These are phyloP conservation scores for Ganoderma lingzhi DNA, from an alignment of 1,284 basidiomycete genomes.

Conservation along the genomic window DNA sequence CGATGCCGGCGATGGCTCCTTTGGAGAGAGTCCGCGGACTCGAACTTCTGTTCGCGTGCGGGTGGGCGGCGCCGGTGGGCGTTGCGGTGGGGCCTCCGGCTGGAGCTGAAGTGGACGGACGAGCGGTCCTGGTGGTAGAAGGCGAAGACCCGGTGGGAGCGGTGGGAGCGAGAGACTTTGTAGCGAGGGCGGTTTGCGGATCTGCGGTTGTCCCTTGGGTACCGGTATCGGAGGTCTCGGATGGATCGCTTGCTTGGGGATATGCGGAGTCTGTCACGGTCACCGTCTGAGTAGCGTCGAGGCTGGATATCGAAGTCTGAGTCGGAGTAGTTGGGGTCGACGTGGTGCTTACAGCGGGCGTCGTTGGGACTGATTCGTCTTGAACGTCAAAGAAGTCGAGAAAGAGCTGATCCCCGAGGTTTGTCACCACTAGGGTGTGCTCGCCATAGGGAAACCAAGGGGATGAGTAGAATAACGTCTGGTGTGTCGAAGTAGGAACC, in stretches of 20 bases:
- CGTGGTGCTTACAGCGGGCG: neutral
- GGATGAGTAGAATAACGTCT: conserved; percentile 17
- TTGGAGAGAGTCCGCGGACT: neutral
- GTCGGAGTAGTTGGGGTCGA: too few species aligned
- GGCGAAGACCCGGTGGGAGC: neutral
- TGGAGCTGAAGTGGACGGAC: neutral
- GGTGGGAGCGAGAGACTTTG: neutral
- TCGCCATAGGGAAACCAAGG: conserved; percentile 3
- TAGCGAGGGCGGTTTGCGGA: neutral
- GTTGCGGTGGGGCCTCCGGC: neutral
- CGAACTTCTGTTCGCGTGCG: neutral
- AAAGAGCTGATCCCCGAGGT: conserved; percentile 23
- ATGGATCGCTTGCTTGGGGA: neutral
- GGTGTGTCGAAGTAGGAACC: conserved; percentile 14
- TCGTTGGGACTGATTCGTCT: neutral
- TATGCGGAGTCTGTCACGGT: neutral
- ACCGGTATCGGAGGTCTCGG: neutral
- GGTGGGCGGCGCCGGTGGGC: neutral
- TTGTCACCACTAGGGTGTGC: conserved; percentile 18
- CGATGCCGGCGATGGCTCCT: neutral
- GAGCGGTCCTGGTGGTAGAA: neutral
- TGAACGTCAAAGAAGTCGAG: conserved; percentile 21
- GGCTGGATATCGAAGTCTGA: neutral
- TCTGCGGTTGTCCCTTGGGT: neutral
- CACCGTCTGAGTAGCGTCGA: neutral